Evolutionary conservation across 2,329 filamentous ascomycete species (phyloP), one percentile per base, ranked within the genome.

Genomic region (Diaporthe longicolla): DNA sequence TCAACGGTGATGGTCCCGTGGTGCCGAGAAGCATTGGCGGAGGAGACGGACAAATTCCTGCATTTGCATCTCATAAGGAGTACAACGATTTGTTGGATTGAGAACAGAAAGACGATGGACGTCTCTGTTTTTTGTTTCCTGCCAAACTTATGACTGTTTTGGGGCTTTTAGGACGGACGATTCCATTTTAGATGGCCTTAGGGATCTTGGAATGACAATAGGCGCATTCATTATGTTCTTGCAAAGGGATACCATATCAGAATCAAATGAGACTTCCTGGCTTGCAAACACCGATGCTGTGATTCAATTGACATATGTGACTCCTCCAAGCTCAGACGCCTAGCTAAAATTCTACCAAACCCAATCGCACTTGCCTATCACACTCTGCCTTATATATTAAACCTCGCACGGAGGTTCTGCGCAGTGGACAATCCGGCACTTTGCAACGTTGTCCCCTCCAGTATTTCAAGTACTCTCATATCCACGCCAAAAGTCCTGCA

Each of bases 61-160:
- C 63, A 68, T 68, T 61, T 61, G 69, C 55, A 71, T 71, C 55
- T 71, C 57, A 58, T 43, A 58, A 63, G 70, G 70, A 71, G 57
- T 71, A 63, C 35, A 35, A 54, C 43, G 24, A 71, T 17, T 45
- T 63, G 58, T 71, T 54, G 58, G 70, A 63, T 35, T 52, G 45
- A 54, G 59, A 43, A 13, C 21, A 48, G 32, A 35, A 17, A 71
- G 43, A 32, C 35, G n/a, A n/a, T 43, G 68, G 8, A 37, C 8
- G 48, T 58, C 29, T 52, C 29, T 68, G 48, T 54, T 26, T 26
- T 9, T 8, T 37, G 3, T 40, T 35, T 4, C 2, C 21, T 21
- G 9, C 4, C 10, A 52, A 8, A 54, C 4, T 54, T 24, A 68
- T 50, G 45, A 68, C 48, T 40, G 19, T 11, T 4, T 54, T 15